These are phyloP conservation scores for Kluyveromyces sp. DNA, from an alignment of 1,139 yeast species.

Conservation along the genomic window DNA sequence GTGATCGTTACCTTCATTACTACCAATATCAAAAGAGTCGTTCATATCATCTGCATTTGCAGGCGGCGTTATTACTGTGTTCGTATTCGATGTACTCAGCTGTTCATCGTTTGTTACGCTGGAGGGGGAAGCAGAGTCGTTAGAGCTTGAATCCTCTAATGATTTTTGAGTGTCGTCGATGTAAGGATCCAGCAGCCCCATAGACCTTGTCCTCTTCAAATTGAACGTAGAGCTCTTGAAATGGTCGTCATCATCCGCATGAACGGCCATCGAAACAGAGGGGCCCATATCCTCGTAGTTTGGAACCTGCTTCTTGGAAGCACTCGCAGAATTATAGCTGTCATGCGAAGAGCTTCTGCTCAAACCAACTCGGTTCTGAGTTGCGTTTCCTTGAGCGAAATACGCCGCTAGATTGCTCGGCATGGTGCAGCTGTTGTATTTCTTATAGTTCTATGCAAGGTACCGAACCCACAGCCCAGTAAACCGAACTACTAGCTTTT, in stretches of 20 bases:
- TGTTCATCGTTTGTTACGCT: conserved; percentile 1
- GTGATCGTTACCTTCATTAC: conserved; percentile 11
- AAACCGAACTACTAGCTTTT: no score
- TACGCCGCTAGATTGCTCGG: conserved; percentile 24
- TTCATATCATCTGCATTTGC: background rate
- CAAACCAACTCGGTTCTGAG: conserved; percentile 4
- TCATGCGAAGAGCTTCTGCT: conserved; percentile 5
- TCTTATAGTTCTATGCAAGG: background rate
- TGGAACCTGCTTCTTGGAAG: conserved; percentile 9
- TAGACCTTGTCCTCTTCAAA: conserved; percentile 73
- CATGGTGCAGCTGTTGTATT: conserved; percentile 12
- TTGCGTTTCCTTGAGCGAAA: conserved; percentile 16
- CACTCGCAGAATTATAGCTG: background rate
- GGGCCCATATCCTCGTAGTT: conserved; percentile 33
- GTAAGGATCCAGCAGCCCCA: conserved; percentile 73
- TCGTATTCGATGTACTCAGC: background rate
- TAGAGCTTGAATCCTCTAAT: conserved; percentile 20
- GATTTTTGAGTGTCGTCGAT: conserved; percentile 39
- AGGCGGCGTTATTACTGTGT: conserved; percentile 14
- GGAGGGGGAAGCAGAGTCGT: background rate
- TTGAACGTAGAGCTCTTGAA: conserved; percentile 68
- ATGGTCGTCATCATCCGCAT: conserved; percentile 65
- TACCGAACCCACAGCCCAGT: no score
- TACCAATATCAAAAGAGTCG: conserved; percentile 4
- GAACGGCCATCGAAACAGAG: conserved; percentile 43